These are phyloP conservation scores for Huiozyma naganishii DNA, from an alignment of 805 yeast genomes.

Conservation along the genomic window DNA sequence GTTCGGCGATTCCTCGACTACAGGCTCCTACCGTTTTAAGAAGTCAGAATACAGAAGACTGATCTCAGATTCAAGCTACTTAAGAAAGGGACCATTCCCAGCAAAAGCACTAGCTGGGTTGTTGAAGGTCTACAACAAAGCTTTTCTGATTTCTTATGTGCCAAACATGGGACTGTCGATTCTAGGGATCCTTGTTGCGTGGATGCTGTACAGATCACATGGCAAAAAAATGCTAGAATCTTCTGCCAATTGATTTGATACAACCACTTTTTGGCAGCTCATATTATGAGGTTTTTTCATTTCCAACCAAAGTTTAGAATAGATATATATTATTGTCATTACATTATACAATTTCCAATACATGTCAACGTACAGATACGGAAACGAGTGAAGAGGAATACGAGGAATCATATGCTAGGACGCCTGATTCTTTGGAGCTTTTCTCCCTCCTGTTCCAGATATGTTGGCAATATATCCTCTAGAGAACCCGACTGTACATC, in stretches of 20 bases:
- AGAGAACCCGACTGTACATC: slow-evolving; percentile 12
- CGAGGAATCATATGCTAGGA: too few species aligned
- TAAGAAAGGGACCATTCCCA: slow-evolving; percentile 18
- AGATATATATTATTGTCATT: neutral
- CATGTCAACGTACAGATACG: too few species aligned
- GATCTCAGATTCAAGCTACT: slow-evolving; percentile 21
- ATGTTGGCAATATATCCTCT: slow-evolving; percentile 11
- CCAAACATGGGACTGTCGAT: slow-evolving; percentile 19
- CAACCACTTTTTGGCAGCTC: neutral
- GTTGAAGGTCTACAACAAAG: slow-evolving; percentile 15
- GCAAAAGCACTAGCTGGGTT: slow-evolving; percentile 8
- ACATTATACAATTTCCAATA: neutral
- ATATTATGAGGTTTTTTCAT: neutral
- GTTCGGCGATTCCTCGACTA: slow-evolving; percentile 5
- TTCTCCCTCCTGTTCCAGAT: too few species aligned
- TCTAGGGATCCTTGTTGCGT: slow-evolving; percentile 12
- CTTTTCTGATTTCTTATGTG: slow-evolving; percentile 21
- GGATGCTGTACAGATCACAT: slow-evolving; percentile 7
- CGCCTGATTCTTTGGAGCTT: too few species aligned
- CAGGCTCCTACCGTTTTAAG: slow-evolving; percentile 8
- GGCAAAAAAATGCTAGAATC: neutral
- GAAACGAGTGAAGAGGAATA: too few species aligned
- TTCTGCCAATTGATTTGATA: neutral
- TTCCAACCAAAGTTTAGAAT: neutral
- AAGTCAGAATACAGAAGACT: slow-evolving; percentile 14